Evolutionary conservation across 805 yeast species (phyloP), one percentile per base, ranked within the genome.

Genomic region (Candida ascalaphidarum): DNA sequence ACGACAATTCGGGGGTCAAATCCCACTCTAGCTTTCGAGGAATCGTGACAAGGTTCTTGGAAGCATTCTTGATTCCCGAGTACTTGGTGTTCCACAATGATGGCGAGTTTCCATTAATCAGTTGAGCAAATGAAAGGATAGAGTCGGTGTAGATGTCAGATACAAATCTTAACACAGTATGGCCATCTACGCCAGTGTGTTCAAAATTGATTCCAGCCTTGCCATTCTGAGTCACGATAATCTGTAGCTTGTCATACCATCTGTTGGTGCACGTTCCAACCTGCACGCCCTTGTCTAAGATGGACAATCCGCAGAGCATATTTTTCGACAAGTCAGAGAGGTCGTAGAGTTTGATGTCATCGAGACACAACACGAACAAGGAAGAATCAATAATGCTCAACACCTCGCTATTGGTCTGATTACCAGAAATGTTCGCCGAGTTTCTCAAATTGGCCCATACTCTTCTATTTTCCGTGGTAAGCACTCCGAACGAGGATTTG

Each of bases 161-260:
- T 10, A 85, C 94, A 60, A 81, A 80, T 38, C 96, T 60, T 40
- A 86, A 60, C 4, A 86, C 95, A 0, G 96, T 86, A 52, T 86
- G 96, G 32, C 96, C 96, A 55, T 86, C 96, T 16, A 86, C 94
- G 41, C 95, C 95, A 0, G 96, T 81, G 48, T 86, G 92, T 47
- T 86, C 96, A 49, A 86, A 86, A 52, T 88, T 86, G 40, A 86
- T 77, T 17, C 96, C 96, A 2, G 92, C 95, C 53, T 82, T 81
- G 14, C 94, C 94, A 52, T 86, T 84, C 50, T 77, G 74, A 4
- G 95, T 84, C 31, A 86, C 74, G 30, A 86, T 86, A 39, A 86
- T 68, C 54, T 86, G 96, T 38, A 86, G 58, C 56, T 86, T 86
- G 56, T 86, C 96, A 50, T 85, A 86, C 96, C 95, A 86, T 50